These are phyloP conservation scores for Lasiodiplodia sp. DNA, from an alignment of 2,329 filamentous ascomycete species.

Conservation along the genomic window DNA sequence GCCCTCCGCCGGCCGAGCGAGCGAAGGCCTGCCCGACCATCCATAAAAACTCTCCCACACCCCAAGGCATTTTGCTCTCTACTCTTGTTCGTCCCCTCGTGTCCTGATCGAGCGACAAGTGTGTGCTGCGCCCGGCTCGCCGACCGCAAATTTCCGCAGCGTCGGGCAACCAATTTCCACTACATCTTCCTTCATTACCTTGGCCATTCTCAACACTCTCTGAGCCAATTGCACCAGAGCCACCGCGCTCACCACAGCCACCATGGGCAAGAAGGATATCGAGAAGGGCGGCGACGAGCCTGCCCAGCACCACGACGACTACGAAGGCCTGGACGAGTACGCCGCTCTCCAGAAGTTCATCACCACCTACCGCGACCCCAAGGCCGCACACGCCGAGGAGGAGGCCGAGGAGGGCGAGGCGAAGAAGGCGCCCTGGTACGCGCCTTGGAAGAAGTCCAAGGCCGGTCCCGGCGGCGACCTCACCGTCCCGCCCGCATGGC, in stretches of 20 bases:
- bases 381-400: constrained; percentile 51
- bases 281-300: constrained; percentile 27
- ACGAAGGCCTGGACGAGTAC: constrained; percentile 67
- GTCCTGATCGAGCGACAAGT: constrained; percentile 31
- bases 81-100: constrained; percentile 31
- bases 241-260: constrained; percentile 1
- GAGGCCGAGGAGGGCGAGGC: constrained; percentile 50
- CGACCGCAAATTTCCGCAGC: constrained; percentile 25
- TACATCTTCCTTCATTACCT: constrained; percentile 4
- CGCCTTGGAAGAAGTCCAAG: constrained; percentile 59
- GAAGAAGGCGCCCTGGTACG: constrained; percentile 64
- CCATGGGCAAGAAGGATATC: constrained; percentile 29
- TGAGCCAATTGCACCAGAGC: constrained; percentile 12
- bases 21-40: constrained; percentile 10
- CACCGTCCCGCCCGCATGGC: constrained; percentile 56
- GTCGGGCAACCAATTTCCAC: constrained; percentile 17
- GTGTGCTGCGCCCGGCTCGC: constrained; percentile 30
- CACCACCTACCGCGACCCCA: constrained; percentile 69
- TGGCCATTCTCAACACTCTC: neutral
- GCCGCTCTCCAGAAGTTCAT: constrained; percentile 72
- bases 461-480: constrained; percentile 50
- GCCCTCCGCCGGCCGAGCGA: constrained; percentile 21
- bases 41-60: constrained; percentile 27
- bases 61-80: constrained; percentile 16
- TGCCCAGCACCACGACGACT: constrained; percentile 29